A percentile compares a stretch with the other conserved stretches of the same genome.
Evolutionary conservation across 2,329 filamentous ascomycete species (phyloP).

Genomic region (Aspergillus sp.): DNA sequence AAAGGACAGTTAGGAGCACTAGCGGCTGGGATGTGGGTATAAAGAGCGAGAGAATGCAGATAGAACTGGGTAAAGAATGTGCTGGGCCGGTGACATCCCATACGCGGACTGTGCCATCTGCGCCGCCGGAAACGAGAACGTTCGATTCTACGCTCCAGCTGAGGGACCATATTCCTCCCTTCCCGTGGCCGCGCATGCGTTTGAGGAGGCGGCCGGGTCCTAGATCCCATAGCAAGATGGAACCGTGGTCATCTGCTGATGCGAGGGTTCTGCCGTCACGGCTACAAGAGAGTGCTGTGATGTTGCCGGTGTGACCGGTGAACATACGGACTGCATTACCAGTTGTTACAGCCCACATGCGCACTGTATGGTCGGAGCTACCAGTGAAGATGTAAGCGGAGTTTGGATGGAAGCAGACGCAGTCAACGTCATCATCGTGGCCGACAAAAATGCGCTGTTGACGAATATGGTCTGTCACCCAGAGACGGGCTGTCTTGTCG

Average conservation of each 20-base stretch:
- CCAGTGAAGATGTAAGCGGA: constrained; percentile 91
- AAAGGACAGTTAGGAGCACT: too few relatives aligned
- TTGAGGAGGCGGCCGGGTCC: constrained; percentile 84
- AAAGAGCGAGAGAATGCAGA: too few relatives aligned
- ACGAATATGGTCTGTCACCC: constrained; percentile 90
- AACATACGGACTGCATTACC: constrained; percentile 89
- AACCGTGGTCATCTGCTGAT: constrained; percentile 82
- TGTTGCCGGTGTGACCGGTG: constrained; percentile 83
- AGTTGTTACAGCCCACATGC: constrained; percentile 94
- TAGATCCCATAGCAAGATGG: constrained; percentile 93
- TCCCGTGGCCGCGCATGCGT: constrained; percentile 88
- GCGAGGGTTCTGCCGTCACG: constrained; percentile 89
- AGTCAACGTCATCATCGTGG: constrained; percentile 90
- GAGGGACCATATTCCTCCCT: constrained; percentile 89
- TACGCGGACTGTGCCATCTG: constrained; percentile 87
- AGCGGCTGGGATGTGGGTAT: too few relatives aligned
- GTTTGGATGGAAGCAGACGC: constrained; percentile 92
- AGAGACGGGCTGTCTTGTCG: constrained; percentile 87
- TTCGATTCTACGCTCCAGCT: constrained; percentile 92
- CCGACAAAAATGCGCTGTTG: constrained; percentile 85
- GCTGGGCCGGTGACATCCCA: constrained; percentile 84
- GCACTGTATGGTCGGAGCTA: constrained; percentile 87
- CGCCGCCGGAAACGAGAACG: constrained; percentile 83
- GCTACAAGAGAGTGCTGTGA: constrained; percentile 80
- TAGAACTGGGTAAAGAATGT: constrained; percentile 36